Percentiles rank a stretch among this genome's conserved stretches.
These are phyloP conservation scores for Oenanthe sinensis DNA, from an alignment of 129 eudicot species.

Conservation along the genomic window DNA sequence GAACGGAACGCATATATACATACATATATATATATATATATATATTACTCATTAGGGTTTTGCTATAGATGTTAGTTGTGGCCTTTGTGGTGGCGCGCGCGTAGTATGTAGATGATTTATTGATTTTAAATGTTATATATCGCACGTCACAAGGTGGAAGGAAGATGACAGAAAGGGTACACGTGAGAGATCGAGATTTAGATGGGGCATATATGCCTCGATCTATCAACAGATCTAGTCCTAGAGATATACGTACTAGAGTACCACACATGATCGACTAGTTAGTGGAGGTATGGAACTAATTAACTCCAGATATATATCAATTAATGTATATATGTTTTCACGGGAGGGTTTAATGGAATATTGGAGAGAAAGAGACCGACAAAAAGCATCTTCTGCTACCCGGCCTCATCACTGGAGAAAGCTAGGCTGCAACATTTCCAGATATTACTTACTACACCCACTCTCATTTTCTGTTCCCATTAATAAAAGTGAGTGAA, in stretches of 20 bases:
- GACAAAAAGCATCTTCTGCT: conserved; percentile 7
- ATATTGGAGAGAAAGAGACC: conserved; percentile 1
- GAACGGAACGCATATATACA: too few species aligned
- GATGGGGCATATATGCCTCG: neutral
- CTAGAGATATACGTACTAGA: neutral
- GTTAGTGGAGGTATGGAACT: neutral
- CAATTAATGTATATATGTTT: neutral
- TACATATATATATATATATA: too few species aligned
- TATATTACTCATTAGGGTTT: neutral
- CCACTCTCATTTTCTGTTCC: neutral
- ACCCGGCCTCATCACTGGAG: too few species aligned
- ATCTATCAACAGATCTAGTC: neutral
- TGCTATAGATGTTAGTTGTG: neutral
- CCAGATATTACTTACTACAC: neutral
- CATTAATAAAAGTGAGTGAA: neutral
- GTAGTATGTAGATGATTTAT: too few species aligned
- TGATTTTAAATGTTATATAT: neutral
- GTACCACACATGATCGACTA: neutral
- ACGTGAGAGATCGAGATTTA: neutral
- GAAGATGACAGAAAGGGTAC: neutral
- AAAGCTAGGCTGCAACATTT: neutral
- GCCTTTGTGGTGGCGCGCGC: too few species aligned
- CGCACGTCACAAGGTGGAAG: neutral
- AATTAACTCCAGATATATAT: neutral
- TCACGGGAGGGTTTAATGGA: conserved; percentile 1